These are phyloP conservation scores for Amanita pseudoporphyria DNA, from an alignment of 768 basidiomycete species.

Conservation along the genomic window DNA sequence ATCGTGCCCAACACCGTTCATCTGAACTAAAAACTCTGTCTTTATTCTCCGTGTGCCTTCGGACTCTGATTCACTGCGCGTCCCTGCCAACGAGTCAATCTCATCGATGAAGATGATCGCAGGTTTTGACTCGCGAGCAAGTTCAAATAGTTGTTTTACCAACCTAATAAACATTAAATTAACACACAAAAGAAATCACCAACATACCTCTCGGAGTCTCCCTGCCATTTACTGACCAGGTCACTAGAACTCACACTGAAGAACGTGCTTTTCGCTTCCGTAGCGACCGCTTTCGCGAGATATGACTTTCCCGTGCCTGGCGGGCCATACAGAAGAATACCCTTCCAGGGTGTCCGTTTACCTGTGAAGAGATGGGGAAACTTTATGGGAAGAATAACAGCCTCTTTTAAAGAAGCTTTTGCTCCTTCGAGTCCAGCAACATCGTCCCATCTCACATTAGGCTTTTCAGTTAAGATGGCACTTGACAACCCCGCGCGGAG, in stretches of 20 bases:
- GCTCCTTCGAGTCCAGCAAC: slow-evolving; percentile 94
- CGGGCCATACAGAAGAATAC: slow-evolving; percentile 93
- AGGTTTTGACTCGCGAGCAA: slow-evolving; percentile 94
- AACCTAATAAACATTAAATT: slow-evolving; percentile 37
- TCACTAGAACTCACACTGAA: slow-evolving; percentile 94
- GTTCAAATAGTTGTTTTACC: slow-evolving; percentile 92
- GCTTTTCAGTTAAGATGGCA: slow-evolving; percentile 88
- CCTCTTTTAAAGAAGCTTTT: slow-evolving; percentile 94
- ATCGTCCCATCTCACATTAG: slow-evolving; percentile 97
- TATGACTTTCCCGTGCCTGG: slow-evolving; percentile 97
- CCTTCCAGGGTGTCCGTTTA: slow-evolving; percentile 95
- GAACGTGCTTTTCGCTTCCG: slow-evolving; percentile 98
- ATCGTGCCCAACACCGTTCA: slow-evolving; percentile 98
- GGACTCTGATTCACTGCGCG: slow-evolving; percentile 93
- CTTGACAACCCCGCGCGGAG: slow-evolving; percentile 82
- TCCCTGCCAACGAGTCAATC: slow-evolving; percentile 92
- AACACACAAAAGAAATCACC: slow-evolving; percentile 16
- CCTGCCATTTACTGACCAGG: slow-evolving; percentile 99
- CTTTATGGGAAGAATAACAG: slow-evolving; percentile 99
- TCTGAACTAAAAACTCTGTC: slow-evolving; percentile 96
- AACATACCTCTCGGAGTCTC: slow-evolving; percentile 87
- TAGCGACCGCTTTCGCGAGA: slow-evolving; percentile 97
- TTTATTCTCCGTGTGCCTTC: slow-evolving; percentile 97
- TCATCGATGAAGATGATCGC: slow-evolving; percentile 99
- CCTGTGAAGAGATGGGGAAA: slow-evolving; percentile 98